Percentiles rank a stretch among this genome's conserved stretches.
phyloP scores from a whole-genome alignment of 2,329 filamentous ascomycete species.

The Pseudocercospora pini-densiflorae region DNA sequence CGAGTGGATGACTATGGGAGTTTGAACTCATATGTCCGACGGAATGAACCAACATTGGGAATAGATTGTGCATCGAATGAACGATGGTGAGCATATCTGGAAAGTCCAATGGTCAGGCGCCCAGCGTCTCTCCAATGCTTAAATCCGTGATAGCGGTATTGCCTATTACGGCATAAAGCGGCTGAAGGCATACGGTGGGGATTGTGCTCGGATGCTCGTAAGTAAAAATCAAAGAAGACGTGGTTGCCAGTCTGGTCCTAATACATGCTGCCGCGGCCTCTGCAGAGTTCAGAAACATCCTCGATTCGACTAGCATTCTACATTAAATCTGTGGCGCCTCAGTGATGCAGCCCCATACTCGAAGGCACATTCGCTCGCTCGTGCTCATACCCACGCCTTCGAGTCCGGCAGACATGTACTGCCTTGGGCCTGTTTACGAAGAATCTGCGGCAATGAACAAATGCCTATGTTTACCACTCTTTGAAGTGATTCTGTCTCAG shows the following conservation, averaged over 20 bases:
- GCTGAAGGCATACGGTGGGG: neutral
- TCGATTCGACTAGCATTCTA: too few species aligned
- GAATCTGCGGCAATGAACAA: too few species aligned
- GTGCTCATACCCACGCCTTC: too few species aligned
- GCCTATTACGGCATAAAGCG: neutral
- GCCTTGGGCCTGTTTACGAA: too few species aligned
- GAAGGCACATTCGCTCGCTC: too few species aligned
- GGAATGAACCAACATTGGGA: neutral
- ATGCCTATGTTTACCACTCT: too few species aligned
- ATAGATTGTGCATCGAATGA: neutral
- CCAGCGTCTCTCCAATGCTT: neutral
- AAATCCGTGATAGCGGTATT: neutral
- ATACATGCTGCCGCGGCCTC: neutral
- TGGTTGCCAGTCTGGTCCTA: neutral
- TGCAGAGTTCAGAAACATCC: neutral
- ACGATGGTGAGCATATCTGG: neutral
- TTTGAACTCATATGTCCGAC: neutral
- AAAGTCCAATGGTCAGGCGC: neutral
- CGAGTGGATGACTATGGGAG: neutral
- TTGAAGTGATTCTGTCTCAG: too few species aligned
- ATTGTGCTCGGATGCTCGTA: neutral
- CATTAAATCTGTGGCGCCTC: too few species aligned
- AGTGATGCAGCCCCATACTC: too few species aligned
- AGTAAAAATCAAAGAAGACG: neutral
- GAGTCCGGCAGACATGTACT: too few species aligned